Percentiles rank a stretch among this genome's conserved stretches.
phyloP scores from a whole-genome alignment of 2,329 filamentous ascomycete species.

The Beauveria varroae region DNA sequence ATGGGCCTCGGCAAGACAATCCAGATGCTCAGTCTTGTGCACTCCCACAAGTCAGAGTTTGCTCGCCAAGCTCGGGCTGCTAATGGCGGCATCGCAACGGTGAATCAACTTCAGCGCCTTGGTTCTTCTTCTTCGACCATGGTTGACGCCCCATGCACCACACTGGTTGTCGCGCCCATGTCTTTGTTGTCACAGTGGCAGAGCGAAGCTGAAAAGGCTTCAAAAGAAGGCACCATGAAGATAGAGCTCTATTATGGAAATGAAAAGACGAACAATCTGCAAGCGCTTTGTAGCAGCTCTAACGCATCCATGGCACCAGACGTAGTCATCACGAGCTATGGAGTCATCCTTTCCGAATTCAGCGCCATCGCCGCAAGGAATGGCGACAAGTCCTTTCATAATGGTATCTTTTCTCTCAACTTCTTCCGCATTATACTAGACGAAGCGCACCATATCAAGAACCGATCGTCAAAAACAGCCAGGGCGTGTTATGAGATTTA shows the following conservation, averaged over 20 bases:
- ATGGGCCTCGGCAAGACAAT: conserved; percentile 99
- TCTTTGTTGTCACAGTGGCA: conserved; percentile 96
- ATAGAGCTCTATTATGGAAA: conserved; percentile 85
- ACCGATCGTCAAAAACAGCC: conserved; percentile 82
- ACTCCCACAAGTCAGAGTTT: conserved; percentile 64
- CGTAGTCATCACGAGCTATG: conserved; percentile 91
- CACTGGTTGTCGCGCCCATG: conserved; percentile 93
- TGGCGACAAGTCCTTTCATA: conserved; percentile 56
- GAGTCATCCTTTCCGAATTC: conserved; percentile 84
- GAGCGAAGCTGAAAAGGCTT: conserved; percentile 88
- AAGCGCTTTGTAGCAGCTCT: conserved; percentile 65
- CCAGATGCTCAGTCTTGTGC: conserved; percentile 91
- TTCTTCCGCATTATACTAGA: conserved; percentile 96
- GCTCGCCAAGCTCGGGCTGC: conserved; percentile 31
- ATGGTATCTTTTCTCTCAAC: conserved; percentile 80
- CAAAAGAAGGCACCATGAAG: conserved; percentile 72
- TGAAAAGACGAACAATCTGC: conserved; percentile 74
- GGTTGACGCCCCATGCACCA: conserved; percentile 74
- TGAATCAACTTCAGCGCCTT: conserved; percentile 57
- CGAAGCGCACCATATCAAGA: conserved; percentile 91
- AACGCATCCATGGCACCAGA: conserved; percentile 75
- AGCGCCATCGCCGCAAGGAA: conserved; percentile 57
- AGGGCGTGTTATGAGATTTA: conserved; percentile 88
- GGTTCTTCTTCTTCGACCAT: conserved; percentile 49
- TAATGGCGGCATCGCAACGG: conserved; percentile 27